phyloP scores from a whole-genome alignment of 2,329 filamentous ascomycete genomes.

The Periconia sp. region DNA sequence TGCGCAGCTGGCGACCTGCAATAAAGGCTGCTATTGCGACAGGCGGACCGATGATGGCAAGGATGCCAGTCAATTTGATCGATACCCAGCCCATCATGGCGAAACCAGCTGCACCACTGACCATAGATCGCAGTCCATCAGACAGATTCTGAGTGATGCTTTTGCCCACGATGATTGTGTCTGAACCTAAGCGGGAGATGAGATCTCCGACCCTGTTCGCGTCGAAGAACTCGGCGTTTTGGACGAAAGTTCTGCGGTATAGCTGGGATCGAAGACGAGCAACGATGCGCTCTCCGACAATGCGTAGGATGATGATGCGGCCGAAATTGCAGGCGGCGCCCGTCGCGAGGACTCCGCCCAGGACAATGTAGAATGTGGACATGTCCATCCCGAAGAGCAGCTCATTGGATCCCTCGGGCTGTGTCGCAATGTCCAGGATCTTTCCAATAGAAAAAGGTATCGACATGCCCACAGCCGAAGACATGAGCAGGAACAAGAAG shows the following conservation, averaged over 20 bases:
- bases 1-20: constrained; percentile 87
- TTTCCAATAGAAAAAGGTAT: constrained; percentile 96
- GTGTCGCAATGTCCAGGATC: constrained; percentile 89
- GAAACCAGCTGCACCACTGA: constrained; percentile 89
- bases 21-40: constrained; percentile 90
- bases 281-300: constrained; percentile 94
- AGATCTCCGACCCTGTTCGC: constrained; percentile 95
- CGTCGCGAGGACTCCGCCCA: constrained; percentile 75
- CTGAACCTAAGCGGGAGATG: constrained; percentile 92
- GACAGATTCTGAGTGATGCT: constrained; percentile 98
- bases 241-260: constrained; percentile 90
- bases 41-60: constrained; percentile 87
- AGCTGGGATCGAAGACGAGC: constrained; percentile 86
- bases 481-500: constrained; percentile 84
- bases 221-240: constrained; percentile 98
- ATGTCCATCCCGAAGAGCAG: constrained; percentile 84
- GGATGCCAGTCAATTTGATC: constrained; percentile 83
- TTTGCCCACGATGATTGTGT: constrained; percentile 97
- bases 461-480: constrained; percentile 92
- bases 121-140: constrained; percentile 88
- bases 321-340: constrained; percentile 93
- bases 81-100: constrained; percentile 96
- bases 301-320: constrained; percentile 88
- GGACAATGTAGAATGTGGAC: constrained; percentile 84
- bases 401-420: constrained; percentile 66